Base-by-base conservation (phyloP, 257 asterid species). In the Scutellaria minor region DNA sequence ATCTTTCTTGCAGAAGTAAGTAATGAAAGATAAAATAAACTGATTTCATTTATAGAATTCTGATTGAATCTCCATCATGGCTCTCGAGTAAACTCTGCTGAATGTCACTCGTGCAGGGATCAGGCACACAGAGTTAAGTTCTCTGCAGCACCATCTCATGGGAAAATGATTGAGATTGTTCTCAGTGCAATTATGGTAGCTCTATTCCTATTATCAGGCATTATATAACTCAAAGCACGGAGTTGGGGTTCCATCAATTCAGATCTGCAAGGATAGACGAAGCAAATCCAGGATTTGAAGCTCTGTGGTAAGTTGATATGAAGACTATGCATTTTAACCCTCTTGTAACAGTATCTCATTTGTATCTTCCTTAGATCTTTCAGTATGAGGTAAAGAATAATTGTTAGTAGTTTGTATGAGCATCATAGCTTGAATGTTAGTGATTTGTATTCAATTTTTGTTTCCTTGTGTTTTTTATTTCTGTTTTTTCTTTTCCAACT, bases 1-100 rank as follows among this genome's bases (percentile, higher is more conserved):
- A 24, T 82, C 97, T 45, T 66, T 85, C 24, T 80, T 93, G 75
- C 98, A 93, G 80, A 89, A 82, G 97, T 92, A 89, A 82, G 93
- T 72, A 18, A 20, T 9, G 2, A 10, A 37, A 40, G 39, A n/a
- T 11, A 1, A 46, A 56, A 45, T 8, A 37, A 46, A 20, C 15
- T 53, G n/a, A 6, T 60, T 68, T 67, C 48, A 18, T 58, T 41
- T 27, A 41, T 53, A 13, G 52, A 13, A 20, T 42, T 2, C 37
- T 3, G 37, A 31, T 10, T 68, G 15, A 40, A 8, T 51, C 15
- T 20, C 10, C 15, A 54, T 27, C 45, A 65, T 39, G 24, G 9
- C 59, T 42, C 45, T 14, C 9, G 7, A 69, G 18, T 63, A 50
- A 50, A n/a, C 50, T 45, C 37, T 45, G 48, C 7, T 41, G 13